Evolutionary conservation across 2,329 filamentous ascomycete species (phyloP), one percentile per base, ranked within the genome.

Genomic region (Ophiocordyceps polyrhachis-furcata): DNA sequence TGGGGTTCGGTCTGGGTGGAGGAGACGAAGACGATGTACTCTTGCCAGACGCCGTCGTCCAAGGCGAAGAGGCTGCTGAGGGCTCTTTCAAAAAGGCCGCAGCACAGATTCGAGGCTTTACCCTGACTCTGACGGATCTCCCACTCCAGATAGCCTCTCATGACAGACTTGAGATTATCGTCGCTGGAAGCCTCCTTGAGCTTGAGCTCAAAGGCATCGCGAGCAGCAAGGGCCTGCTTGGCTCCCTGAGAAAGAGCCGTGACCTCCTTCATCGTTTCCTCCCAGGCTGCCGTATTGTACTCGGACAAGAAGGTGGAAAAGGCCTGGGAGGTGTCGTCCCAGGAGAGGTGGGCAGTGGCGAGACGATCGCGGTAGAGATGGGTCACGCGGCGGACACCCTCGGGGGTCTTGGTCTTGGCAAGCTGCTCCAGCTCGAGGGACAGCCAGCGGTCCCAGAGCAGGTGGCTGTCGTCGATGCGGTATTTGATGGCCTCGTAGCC

Each of bases 91-190:
- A 83, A 94, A 1, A 95, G 68, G n/a, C 71, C 74, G 28, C 73
- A 62, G 53, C 72, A 76, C 4, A 80, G 64, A 43, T 69, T 65
- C 31, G 72, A 57, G 28, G 68, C 61, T 17, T 69, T 77, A 37
- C 55, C 54, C 51, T 71, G 71, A 50, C 68, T 69, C 55, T 78
- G 74, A 17, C 62, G 67, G 54, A 80, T 72, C 65, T 98, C 91
- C 83, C 85, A 95, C 45, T 84, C 79, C 17, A 96, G 67, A 54
- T 98, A 98, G 45, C 82, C 74, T 5, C 59, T 62, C 63, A 79
- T 67, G 40, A 62, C 58, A 19, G 59, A 52, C 52, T 68, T 68
- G 46, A 81, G 68, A 4, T 67, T 67, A 12, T 74, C 70, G 25
- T 70, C 62, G 45, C 75, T 67, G 15, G 63, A 58, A 7, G 81